phyloP scores from a whole-genome alignment of 805 yeast genomes.

The Cephaloascus fragrans region DNA sequence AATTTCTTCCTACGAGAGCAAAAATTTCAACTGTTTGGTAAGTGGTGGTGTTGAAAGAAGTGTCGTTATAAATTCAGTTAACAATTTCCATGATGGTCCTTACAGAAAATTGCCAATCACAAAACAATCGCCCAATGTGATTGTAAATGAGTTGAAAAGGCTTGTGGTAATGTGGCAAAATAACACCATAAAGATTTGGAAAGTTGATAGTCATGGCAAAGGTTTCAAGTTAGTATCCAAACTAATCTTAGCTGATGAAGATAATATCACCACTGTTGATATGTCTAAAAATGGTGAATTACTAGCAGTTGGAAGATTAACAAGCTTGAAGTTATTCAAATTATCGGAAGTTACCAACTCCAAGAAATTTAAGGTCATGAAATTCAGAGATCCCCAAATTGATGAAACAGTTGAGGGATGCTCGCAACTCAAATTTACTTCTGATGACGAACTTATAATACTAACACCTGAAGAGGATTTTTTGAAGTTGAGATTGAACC shows the following conservation, averaged over 20 bases:
- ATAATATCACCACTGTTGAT: conserved; percentile 61
- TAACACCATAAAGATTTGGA: conserved; percentile 77
- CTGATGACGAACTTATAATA: conserved; percentile 35
- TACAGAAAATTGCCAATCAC: conserved; percentile 60
- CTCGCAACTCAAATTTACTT: conserved; percentile 28
- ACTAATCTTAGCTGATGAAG: conserved; percentile 62
- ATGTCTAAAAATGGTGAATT: conserved; percentile 56
- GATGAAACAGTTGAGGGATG: conserved; percentile 36
- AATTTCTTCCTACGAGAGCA: conserved; percentile 60
- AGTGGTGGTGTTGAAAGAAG: conserved; percentile 81
- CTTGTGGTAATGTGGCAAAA: conserved; percentile 73
- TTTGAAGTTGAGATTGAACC: conserved; percentile 17
- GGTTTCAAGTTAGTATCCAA: conserved; percentile 56
- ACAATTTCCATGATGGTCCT: conserved; percentile 61
- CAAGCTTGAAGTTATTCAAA: conserved; percentile 59
- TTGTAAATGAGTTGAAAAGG: conserved; percentile 35
- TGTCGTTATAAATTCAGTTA: conserved; percentile 54
- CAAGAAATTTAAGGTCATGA: conserved; percentile 35
- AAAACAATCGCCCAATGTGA: conserved; percentile 45
- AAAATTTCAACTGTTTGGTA: conserved; percentile 55
- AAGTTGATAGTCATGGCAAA: conserved; percentile 26
- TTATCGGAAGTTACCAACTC: conserved; percentile 33
- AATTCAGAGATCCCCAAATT: conserved; percentile 35
- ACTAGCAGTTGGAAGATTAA: conserved; percentile 63
- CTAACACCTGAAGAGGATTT: conserved; percentile 57